Evolutionary conservation across 2,329 filamentous ascomycete genomes (phyloP).

Genomic region (Colletotrichum sp.): DNA sequence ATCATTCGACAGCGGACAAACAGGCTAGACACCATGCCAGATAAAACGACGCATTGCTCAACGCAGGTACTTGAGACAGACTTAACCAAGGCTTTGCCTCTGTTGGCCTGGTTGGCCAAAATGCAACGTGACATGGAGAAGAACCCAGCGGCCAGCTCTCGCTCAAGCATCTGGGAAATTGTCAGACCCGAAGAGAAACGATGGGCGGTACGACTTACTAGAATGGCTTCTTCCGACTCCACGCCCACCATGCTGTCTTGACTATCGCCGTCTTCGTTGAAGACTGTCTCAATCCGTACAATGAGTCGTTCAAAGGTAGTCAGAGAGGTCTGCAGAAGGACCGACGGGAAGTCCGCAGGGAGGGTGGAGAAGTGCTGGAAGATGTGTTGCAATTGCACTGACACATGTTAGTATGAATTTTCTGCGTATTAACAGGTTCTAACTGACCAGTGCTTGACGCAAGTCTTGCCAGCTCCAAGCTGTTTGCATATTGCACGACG

Average conservation of each 20-base stretch:
- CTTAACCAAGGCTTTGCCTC: not conserved
- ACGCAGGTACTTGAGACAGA: constrained; percentile 34
- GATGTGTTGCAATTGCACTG: constrained; percentile 55
- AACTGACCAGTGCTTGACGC: constrained; percentile 50
- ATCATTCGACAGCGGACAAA: constrained; percentile 51
- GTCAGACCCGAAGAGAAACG: not conserved
- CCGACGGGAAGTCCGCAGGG: constrained; percentile 52
- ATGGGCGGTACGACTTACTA: constrained; percentile 31
- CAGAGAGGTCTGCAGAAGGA: constrained; percentile 48
- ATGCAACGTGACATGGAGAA: constrained; percentile 52
- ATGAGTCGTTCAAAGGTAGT: constrained; percentile 55
- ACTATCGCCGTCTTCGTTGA: constrained; percentile 41
- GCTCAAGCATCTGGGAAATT: constrained; percentile 46
- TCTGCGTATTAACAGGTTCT: not conserved
- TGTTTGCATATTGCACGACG: constrained; percentile 51
- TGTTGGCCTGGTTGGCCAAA: constrained; percentile 29
- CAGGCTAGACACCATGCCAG: constrained; percentile 49
- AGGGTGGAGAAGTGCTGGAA: constrained; percentile 53
- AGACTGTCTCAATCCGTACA: constrained; percentile 43
- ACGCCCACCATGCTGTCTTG: constrained; percentile 42
- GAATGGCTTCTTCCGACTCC: constrained; percentile 53
- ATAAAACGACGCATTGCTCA: constrained; percentile 50
- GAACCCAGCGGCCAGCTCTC: constrained; percentile 50
- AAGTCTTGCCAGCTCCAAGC: constrained; percentile 52
- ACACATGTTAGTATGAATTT: constrained; percentile 18